phyloP scores from a whole-genome alignment of 768 basidiomycete genomes.

The Tricholoma matsutake region DNA sequence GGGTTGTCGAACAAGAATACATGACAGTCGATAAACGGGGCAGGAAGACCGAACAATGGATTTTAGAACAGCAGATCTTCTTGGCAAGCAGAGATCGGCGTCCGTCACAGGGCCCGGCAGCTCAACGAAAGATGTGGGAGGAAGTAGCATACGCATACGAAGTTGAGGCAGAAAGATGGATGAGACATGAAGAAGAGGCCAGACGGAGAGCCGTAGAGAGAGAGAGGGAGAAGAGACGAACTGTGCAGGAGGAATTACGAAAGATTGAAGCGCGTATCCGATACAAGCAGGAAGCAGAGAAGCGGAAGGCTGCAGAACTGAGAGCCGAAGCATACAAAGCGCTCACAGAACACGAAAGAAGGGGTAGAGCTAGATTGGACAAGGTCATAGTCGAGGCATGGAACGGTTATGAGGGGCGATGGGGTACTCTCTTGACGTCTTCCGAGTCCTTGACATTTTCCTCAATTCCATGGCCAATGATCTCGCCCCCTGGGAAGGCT shows the following conservation, averaged over 20 bases:
- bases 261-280: constrained; percentile 53
- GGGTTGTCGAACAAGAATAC: constrained; percentile 54
- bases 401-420: constrained; percentile 61
- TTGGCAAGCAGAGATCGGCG: constrained; percentile 16
- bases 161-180: constrained; percentile 50
- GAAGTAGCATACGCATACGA: constrained; percentile 51
- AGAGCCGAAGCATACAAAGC: constrained; percentile 35
- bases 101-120: constrained; percentile 9
- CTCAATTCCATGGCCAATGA: constrained; percentile 71
- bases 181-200: constrained; percentile 45
- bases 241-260: constrained; percentile 52
- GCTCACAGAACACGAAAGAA: constrained; percentile 42
- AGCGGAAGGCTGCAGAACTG: constrained; percentile 45
- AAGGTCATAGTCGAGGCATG: constrained; percentile 54
- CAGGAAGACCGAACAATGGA: constrained; percentile 63
- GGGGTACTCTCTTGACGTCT: constrained; percentile 49
- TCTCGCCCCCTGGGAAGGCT: constrained; percentile 35
- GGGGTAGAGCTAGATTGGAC: constrained; percentile 39
- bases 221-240: constrained; percentile 43
- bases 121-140: constrained; percentile 44
- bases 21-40: constrained; percentile 39
- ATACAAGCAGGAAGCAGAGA: constrained; percentile 48
- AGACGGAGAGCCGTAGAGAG: constrained; percentile 42
- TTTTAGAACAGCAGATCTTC: constrained; percentile 54
- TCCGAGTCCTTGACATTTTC: constrained; percentile 52